Conservation (phyloP, 768 basidiomycete species). For the Russula compacta region DNA sequence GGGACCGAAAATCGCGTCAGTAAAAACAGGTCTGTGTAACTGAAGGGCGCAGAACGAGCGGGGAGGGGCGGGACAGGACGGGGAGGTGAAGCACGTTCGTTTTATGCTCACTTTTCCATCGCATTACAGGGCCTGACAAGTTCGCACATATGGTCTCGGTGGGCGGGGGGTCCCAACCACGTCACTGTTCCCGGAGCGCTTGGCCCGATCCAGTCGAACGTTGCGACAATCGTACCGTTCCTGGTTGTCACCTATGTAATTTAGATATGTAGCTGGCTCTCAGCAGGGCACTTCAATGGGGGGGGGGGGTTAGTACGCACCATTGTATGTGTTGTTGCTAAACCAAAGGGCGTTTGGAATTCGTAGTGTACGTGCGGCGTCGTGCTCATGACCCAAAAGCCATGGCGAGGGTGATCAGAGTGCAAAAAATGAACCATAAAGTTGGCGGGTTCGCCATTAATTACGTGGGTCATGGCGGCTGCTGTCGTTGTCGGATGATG, state of each 20-base stretch:
- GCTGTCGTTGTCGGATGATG: not conserved
- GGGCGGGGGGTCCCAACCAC: not conserved
- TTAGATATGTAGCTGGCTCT: not conserved
- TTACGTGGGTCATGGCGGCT: not conserved
- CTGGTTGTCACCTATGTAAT: not conserved
- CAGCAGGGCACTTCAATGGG: not conserved
- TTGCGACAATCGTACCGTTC: not conserved
- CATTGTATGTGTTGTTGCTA: conserved; percentile 35
- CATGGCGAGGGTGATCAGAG: conserved; percentile 54
- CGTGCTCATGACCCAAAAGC: conserved; percentile 59
- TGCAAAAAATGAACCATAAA: conserved; percentile 55
- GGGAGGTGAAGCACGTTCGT: too few relatives aligned
- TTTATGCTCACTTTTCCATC: conserved; percentile 1
- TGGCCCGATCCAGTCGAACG: conserved; percentile 7
- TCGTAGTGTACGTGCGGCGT: conserved; percentile 49
- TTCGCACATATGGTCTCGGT: conserved; percentile 1
- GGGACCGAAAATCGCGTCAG: not conserved
- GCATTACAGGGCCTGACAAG: not conserved
- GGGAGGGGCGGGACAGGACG: not conserved
- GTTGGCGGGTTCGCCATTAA: not conserved
- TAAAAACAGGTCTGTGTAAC: not conserved
- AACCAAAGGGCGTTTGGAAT: conserved; percentile 50
- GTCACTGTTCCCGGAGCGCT: conserved; percentile 9
- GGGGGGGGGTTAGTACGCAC: conserved; percentile 28
- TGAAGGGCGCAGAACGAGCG: not conserved